phyloP scores from a whole-genome alignment of 768 basidiomycete genomes.

The Amanita phalloides region DNA sequence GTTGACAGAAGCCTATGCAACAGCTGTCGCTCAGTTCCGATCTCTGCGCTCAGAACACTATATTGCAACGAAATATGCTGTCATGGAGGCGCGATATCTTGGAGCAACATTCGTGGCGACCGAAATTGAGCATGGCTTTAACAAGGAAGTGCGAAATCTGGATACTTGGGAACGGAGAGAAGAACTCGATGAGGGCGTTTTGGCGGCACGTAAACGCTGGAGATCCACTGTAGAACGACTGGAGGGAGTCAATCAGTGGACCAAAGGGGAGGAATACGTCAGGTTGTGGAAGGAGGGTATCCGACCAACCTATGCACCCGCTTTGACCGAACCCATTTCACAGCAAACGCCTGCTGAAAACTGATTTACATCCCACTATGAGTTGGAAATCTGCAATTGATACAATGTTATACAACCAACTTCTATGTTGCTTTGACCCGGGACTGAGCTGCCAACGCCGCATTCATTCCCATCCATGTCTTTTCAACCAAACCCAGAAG shows the following conservation, averaged over 20 bases:
- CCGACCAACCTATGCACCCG: constrained; percentile 54
- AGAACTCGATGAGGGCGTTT: constrained; percentile 46
- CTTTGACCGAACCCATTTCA: constrained; percentile 31
- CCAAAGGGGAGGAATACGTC: constrained; percentile 64
- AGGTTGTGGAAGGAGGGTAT: constrained; percentile 63
- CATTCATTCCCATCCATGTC: constrained; percentile 97
- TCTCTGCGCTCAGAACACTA: constrained; percentile 79
- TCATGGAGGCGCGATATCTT: constrained; percentile 66
- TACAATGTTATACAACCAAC: constrained; percentile 5
- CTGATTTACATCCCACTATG: neutral
- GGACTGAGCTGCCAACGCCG: constrained; percentile 77
- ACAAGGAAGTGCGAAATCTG: constrained; percentile 50
- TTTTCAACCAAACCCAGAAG: constrained; percentile 89
- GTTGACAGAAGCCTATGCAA: constrained; percentile 70
- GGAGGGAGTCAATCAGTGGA: constrained; percentile 44
- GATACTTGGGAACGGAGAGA: constrained; percentile 47
- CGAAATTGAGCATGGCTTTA: constrained; percentile 50
- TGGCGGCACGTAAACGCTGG: constrained; percentile 68
- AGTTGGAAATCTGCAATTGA: neutral
- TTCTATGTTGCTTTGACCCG: constrained; percentile 29
- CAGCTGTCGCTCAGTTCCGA: constrained; percentile 78
- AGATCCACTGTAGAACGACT: constrained; percentile 47
- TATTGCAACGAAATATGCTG: constrained; percentile 65
- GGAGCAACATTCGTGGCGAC: constrained; percentile 55
- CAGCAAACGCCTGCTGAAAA: neutral